phyloP scores from a whole-genome alignment of 2,329 filamentous ascomycete species.

The Podosphaera aphanis region DNA sequence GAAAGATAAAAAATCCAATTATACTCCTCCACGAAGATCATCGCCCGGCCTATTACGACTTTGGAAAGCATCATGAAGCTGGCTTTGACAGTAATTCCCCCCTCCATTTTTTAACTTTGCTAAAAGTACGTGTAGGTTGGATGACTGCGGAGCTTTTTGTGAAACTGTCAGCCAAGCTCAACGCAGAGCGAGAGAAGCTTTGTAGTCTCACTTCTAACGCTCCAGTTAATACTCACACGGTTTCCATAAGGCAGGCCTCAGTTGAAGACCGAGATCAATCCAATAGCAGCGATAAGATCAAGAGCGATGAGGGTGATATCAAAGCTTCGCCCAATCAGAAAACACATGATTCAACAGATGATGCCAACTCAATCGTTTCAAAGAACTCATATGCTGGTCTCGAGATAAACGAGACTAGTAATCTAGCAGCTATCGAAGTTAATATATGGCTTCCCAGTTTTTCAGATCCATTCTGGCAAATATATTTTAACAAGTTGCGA shows the following conservation, averaged over 20 bases:
- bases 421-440: neutral
- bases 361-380: neutral
- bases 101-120: neutral
- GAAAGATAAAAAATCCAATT: conserved; percentile 19
- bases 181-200: conserved; percentile 3
- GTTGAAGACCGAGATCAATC: neutral
- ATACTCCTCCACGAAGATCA: conserved; percentile 19
- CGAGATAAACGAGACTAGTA: neutral
- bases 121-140: conserved; percentile 12
- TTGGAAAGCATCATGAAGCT: conserved; percentile 25
- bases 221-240: neutral
- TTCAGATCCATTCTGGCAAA: conserved; percentile 12
- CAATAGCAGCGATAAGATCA: neutral
- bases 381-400: neutral
- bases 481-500: conserved; percentile 15
- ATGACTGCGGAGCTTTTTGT: conserved; percentile 22
- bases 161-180: conserved; percentile 13
- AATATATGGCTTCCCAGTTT: conserved; percentile 8
- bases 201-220: neutral
- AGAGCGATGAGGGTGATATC: neutral
- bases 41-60: conserved; percentile 8
- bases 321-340: neutral
- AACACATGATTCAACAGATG: neutral
- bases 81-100: conserved; percentile 31
- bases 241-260: neutral